Base-by-base conservation (phyloP, 129 eudicot species). In the Silybum marianum region DNA sequence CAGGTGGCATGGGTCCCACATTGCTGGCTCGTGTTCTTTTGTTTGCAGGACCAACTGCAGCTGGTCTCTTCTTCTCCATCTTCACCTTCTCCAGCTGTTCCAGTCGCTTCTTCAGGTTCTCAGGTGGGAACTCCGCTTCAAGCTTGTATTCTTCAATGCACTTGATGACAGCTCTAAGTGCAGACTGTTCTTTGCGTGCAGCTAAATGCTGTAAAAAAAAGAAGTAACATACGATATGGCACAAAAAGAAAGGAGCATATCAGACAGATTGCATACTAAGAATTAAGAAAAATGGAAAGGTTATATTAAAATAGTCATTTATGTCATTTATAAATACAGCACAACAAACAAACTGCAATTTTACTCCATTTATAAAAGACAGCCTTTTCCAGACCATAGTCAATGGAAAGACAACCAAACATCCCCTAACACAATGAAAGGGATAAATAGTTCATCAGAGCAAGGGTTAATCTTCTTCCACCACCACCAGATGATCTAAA, bases 71-170 rank as follows among this genome's bases (percentile, higher is more conserved):
- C 86, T 93, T 96, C 87, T 95, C 98, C 7, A 77, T 70, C 91
- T 96, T 96, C 74, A 86, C 87, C 90, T 91, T 96, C 90, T 93
- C 99, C 70, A 96, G 76, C 77, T 91, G 99, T 70, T 96, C 99
- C 6, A 96, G 93, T 18, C 73, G 90, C 85, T 76, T 79, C 83
- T 60, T 92, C 89, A 34, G 95, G 85, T 83, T 88, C 76, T 96
- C 95, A 0, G 98, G 90, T 39, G 99, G 98, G 84, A 96, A 96
- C 63, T 54, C 95, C 10, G 82, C 78, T 65, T 91, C 98, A 3
- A 96, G 95, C 77, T 91, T 93, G 93, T 96, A 96, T 79, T 96
- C 99, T 83, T 96, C 98, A 32, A 96, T 93, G 92, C 99, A 96
- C 86, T 84, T 96, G 83, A 96, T 87, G 6, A 96, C 99, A 9